Evolutionary conservation across 2,329 filamentous ascomycete genomes (phyloP).

Genomic region (Exophiala spinifera): DNA sequence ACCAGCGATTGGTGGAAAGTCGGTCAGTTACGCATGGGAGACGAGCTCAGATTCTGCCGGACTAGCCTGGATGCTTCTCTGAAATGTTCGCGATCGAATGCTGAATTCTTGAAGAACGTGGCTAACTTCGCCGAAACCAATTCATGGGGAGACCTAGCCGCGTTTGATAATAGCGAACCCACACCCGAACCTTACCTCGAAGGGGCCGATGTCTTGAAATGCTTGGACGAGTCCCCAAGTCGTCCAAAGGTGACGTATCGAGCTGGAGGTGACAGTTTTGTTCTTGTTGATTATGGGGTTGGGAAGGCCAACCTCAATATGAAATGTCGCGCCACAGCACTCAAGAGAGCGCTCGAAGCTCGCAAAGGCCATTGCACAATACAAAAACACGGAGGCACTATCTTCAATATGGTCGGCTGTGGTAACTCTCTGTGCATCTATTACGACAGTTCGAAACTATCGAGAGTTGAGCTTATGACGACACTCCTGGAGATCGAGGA

Average conservation of each 20-base stretch:
- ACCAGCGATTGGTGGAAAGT: conserved; percentile 59
- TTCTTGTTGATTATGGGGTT: conserved; percentile 57
- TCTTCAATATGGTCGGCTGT: background rate
- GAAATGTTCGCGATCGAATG: background rate
- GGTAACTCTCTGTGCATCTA: background rate
- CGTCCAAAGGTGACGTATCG: conserved; percentile 41
- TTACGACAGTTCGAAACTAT: background rate
- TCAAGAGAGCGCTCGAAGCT: conserved; percentile 29
- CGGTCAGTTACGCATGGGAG: conserved; percentile 49
- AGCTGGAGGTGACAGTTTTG: conserved; percentile 49
- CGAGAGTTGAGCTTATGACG: background rate
- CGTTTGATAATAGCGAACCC: background rate
- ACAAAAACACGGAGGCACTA: background rate
- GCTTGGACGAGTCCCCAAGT: conserved; percentile 39
- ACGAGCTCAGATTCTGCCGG: conserved; percentile 26
- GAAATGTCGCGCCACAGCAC: conserved; percentile 53
- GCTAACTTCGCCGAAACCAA: background rate
- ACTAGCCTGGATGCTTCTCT: background rate
- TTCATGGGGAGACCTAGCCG: background rate
- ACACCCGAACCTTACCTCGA: background rate
- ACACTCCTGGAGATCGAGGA: background rate
- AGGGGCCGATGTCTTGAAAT: background rate
- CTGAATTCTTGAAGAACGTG: background rate
- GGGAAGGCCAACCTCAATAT: conserved; percentile 56
- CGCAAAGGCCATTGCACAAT: background rate